phyloP scores from a whole-genome alignment of 2,329 filamentous ascomycete species.

The Botrytis aclada region DNA sequence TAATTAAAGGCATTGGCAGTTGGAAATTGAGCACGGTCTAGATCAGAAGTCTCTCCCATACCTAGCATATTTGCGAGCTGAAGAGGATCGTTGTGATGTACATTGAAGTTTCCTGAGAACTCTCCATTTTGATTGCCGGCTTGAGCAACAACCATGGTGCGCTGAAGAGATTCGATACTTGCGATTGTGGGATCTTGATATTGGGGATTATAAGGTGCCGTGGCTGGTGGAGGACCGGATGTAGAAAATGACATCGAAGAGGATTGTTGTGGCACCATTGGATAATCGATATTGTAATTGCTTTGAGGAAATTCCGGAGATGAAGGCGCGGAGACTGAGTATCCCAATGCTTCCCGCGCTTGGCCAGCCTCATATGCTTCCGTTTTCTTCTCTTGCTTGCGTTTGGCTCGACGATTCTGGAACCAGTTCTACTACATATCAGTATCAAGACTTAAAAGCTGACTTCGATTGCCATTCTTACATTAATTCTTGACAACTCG shows the following conservation, averaged over 20 bases:
- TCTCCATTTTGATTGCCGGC: slow-evolving; percentile 26
- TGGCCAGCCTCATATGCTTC: slow-evolving; percentile 49
- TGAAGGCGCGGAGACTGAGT: slow-evolving; percentile 31
- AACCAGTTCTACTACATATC: slow-evolving; percentile 58
- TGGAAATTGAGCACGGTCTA: slow-evolving; percentile 23
- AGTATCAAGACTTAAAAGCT: neutral
- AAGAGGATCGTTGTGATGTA: neutral
- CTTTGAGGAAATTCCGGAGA: slow-evolving; percentile 32
- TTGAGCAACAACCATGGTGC: slow-evolving; percentile 31
- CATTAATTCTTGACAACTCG: slow-evolving; percentile 63
- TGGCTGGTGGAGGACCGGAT: slow-evolving; percentile 29
- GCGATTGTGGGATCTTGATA: slow-evolving; percentile 32
- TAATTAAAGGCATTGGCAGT: slow-evolving; percentile 15
- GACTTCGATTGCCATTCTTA: slow-evolving; percentile 38
- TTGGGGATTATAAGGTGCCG: slow-evolving; percentile 33
- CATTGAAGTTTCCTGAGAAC: slow-evolving; percentile 23
- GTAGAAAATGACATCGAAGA: slow-evolving; percentile 21
- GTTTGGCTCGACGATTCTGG: slow-evolving; percentile 58
- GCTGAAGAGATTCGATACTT: slow-evolving; percentile 34
- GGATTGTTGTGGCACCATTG: slow-evolving; percentile 23
- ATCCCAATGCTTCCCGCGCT: slow-evolving; percentile 30
- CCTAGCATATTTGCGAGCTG: neutral
- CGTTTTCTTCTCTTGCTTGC: slow-evolving; percentile 55
- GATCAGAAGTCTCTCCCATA: neutral
- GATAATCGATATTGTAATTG: slow-evolving; percentile 25